Base-by-base conservation (phyloP, 192 early-diverging fungal genomes). In the Glomus cerebriforme region DNA sequence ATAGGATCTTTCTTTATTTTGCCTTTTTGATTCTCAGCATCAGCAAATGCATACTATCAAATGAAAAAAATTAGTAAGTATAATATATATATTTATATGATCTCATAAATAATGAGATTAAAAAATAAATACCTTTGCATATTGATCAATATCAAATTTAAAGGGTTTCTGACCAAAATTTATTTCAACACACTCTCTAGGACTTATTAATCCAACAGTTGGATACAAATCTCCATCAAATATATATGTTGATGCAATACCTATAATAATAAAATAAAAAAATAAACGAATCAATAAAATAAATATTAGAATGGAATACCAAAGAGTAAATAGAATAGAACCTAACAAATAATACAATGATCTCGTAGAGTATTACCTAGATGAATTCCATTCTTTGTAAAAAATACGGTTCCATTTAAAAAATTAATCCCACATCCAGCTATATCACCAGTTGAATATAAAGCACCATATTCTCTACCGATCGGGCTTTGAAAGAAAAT, bases 381-480 rank as follows among this genome's bases (percentile, higher is more conserved):
- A 69, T 88, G 87, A n/a, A 89, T 81, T 15, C 98, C 98, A 80
- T 99, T 99, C 77, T 93, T 96, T 9, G 96, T 98, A 81, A 94
- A 99, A 78, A 96, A 96, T 7, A 93, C 84, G 10, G 90, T 88
- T 66, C 82, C 88, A 72, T 87, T 84, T 58, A 84, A 73, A 85
- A 96, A 97, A 82, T 98, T 96, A 29, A 99, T 84, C 1, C 95
- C 90, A 81, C 97, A 98, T 19, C 98, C 98, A 78, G 97, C 91
- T 0, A 91, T 89, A 84, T 99, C 98, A 8, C 94, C 95, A 8
- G 94, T 97, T 15, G 90, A 90, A 74, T 92, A 99, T 19, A 85
- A 87, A 8, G 97, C 97, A 1, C 98, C 98, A 81, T 92, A 99
- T 15, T 84, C 78, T 32, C 86, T 80, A n/a, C 97, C 96, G 17